phyloP scores from a whole-genome alignment of 2,329 filamentous ascomycete species.

The Scleromitrula shiraiana region DNA sequence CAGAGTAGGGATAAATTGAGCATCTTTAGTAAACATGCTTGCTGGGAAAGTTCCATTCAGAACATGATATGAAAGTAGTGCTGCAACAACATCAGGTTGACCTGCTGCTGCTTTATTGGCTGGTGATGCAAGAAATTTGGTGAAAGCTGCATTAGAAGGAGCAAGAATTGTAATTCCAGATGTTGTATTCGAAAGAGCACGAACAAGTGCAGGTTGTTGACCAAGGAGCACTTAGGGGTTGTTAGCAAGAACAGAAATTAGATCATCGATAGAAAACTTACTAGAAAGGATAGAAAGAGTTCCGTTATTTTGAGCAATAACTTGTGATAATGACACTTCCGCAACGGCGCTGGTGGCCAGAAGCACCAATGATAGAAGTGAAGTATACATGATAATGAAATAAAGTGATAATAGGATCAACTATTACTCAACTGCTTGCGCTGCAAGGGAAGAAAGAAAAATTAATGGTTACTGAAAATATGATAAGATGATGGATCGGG shows the following conservation, averaged over 20 bases:
- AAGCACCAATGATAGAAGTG: not conserved
- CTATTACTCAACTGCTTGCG: constrained; percentile 1
- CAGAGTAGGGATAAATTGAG: constrained; percentile 38
- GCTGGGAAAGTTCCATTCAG: constrained; percentile 27
- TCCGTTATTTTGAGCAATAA: not conserved
- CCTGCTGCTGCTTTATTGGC: constrained; percentile 24
- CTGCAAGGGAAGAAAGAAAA: constrained; percentile 4
- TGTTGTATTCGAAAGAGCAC: constrained; percentile 1
- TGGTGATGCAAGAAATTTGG: constrained; percentile 30
- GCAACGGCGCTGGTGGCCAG: not conserved
- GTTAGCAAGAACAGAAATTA: not conserved
- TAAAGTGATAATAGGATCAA: constrained; percentile 4
- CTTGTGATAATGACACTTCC: not conserved
- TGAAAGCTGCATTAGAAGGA: constrained; percentile 32
- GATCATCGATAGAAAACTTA: not conserved
- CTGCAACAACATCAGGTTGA: constrained; percentile 33
- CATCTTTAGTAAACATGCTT: constrained; percentile 25
- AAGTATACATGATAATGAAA: constrained; percentile 7
- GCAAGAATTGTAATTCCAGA: constrained; percentile 27
- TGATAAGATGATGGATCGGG: not conserved
- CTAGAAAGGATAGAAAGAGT: constrained; percentile 4
- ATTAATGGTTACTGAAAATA: not conserved
- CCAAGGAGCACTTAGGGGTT: constrained; percentile 6
- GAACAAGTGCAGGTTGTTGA: constrained; percentile 2
- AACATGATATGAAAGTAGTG: constrained; percentile 31